Base-by-base conservation (phyloP, 257 asterid species). In the Verbena officinalis region DNA sequence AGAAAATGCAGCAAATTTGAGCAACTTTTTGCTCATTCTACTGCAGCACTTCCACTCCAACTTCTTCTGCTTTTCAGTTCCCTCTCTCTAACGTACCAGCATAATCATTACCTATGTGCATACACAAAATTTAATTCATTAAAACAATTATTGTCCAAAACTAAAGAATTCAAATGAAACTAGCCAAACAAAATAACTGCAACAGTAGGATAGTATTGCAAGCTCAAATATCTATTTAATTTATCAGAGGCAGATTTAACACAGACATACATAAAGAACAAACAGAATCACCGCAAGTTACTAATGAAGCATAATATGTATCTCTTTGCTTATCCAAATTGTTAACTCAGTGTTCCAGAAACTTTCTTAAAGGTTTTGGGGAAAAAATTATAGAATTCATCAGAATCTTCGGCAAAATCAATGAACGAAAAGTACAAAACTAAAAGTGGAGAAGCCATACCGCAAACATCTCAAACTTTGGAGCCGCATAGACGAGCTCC, bases 401-500 rank as follows among this genome's bases (percentile, higher is more conserved):
- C 23, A 27, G 3, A 23, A n/a, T 16, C 8, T 33, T 33, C 43
- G 11, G 12, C n/a, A 16, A 21, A 17, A 44, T 23, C 9, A n/a
- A n/a, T n/a, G n/a, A n/a, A n/a, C n/a, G n/a, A n/a, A n/a, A n/a
- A n/a, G n/a, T n/a, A n/a, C n/a, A n/a, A n/a, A n/a, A n/a, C n/a
- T n/a, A n/a, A n/a, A n/a, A n/a, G n/a, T n/a, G n/a, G n/a, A n/a
- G n/a, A n/a, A n/a, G n/a, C 9, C 70, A 54, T 69, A 85, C 97
- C 95, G 87, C 85, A 74, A 90, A 90, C 60, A 86, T 78, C 71
- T 90, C 85, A 80, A 77, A 58, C 86, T 84, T 76, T 57, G 72
- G 43, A 91, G 81, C 14, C 82, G 86, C 74, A 90, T n/a, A 72
- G 71, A 80, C 81, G 0, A 95, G 97, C 80, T 90, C 95, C 73